Conservation (phyloP, 768 basidiomycete genomes). For the Piloderma croceum region DNA sequence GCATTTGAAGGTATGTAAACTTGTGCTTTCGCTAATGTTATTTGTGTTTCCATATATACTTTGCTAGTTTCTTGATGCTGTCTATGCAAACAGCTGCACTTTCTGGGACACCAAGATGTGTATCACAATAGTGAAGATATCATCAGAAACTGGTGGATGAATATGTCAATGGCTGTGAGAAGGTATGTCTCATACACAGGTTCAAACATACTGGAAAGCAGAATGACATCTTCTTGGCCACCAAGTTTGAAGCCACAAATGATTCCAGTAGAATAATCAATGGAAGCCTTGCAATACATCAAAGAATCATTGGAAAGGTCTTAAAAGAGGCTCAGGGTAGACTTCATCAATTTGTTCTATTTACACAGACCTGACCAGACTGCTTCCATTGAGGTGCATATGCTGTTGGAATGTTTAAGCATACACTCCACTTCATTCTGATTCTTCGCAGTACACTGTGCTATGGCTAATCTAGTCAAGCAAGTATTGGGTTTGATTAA, state of each 20-base stretch:
- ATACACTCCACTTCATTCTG: neutral
- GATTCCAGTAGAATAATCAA: slow-evolving; percentile 13
- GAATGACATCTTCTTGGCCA: slow-evolving; percentile 50
- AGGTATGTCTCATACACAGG: slow-evolving; percentile 19
- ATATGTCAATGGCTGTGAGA: neutral
- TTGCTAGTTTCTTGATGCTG: slow-evolving; percentile 33
- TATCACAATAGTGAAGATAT: slow-evolving; percentile 37
- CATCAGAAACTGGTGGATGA: slow-evolving; percentile 35
- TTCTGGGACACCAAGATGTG: slow-evolving; percentile 39
- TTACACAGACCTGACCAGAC: slow-evolving; percentile 40
- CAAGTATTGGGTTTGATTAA: slow-evolving; percentile 17
- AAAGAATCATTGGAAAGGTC: slow-evolving; percentile 33
- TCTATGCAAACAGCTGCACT: slow-evolving; percentile 32
- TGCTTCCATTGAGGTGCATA: slow-evolving; percentile 41
- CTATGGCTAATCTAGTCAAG: slow-evolving; percentile 50
- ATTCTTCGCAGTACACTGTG: slow-evolving; percentile 36
- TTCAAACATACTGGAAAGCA: slow-evolving; percentile 37
- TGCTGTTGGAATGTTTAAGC: neutral
- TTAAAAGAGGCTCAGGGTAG: slow-evolving; percentile 36
- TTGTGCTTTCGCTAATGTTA: slow-evolving; percentile 29
- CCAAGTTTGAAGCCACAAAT: slow-evolving; percentile 41
- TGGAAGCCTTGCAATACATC: slow-evolving; percentile 36
- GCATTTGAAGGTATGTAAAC: slow-evolving; percentile 47
- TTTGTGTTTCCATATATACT: slow-evolving; percentile 31
- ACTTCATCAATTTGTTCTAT: slow-evolving; percentile 42